Evolutionary conservation across 306 rosid genomes (phyloP), one percentile per base, ranked within the genome.

Genomic region (Glycine tomentella): DNA sequence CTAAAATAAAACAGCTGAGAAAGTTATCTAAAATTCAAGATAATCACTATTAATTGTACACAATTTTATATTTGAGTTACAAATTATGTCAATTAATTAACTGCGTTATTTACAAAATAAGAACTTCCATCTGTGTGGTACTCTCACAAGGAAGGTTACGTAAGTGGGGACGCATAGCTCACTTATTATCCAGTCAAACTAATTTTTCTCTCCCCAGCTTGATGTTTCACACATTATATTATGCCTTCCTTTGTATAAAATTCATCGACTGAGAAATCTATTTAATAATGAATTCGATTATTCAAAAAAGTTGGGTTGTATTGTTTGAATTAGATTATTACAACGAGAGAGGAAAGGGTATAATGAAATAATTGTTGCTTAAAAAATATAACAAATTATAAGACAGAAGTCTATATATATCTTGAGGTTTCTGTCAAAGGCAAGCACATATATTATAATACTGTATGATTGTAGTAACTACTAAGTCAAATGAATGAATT

Each of bases 371-470:
- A 16, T 34, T 14, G 15, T 34, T 62, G 25, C 3, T 50, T 6
- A 17, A 36, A 64, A 15, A 31, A 44, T 5, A 11, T 4, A n/a
- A 9, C 38, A 34, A 63, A 6, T 5, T n/a, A 42, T 25, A n/a
- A 34, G 57, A 77, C 20, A 34, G 51, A 34, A 63, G 63, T 76
- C 74, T 76, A 2, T 25, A 25, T 25, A 25, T 63, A n/a, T 15
- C 25, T 42, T 6, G 16, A 50, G 17, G 17, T 76, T 76, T 33
- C 7, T 25, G 70, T 14, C 7, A 74, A 55, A 38, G 45, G 4
- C 11, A 75, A 44, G 31, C 69, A 42, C 10, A 9, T 11, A 15
- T 38, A 31, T 36, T 57, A 42, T 74, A 36, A 38, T 64, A 5
- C 10, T 14, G 8, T n/a, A 75, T 46, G 20, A 5, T 59, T 75